A percentile compares a stretch with the other conserved stretches of the same genome.
phyloP scores from a whole-genome alignment of 1,284 basidiomycete species.

The Afroboletus lepidellus region DNA sequence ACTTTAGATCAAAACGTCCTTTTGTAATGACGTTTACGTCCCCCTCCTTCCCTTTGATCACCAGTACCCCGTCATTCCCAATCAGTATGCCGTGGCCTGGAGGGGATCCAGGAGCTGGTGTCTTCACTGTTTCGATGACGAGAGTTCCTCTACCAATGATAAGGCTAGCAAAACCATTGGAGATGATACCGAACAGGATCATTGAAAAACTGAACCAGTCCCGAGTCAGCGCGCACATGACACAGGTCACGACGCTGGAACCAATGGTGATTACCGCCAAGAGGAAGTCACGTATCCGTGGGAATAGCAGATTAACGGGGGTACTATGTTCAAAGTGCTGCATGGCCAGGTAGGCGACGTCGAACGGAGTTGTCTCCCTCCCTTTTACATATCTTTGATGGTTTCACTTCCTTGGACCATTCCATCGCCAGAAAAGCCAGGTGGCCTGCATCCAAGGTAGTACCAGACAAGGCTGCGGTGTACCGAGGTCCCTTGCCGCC shows the following conservation, averaged over 20 bases:
- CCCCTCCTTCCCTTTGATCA: slow-evolving; percentile 19
- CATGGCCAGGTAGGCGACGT: slow-evolving; percentile 25
- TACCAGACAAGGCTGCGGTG: slow-evolving; percentile 28
- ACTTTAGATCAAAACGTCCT: slow-evolving; percentile 4
- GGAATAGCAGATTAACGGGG: slow-evolving; percentile 11
- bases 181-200: slow-evolving; percentile 32
- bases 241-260: slow-evolving; percentile 20
- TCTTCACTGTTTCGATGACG: slow-evolving; percentile 16
- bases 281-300: slow-evolving; percentile 3
- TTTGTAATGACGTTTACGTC: slow-evolving; percentile 13
- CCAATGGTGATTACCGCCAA: slow-evolving; percentile 21
- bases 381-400: slow-evolving; percentile 9
- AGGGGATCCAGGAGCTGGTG: slow-evolving; percentile 15
- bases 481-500: slow-evolving; percentile 28
- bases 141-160: slow-evolving; percentile 25
- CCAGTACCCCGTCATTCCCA: slow-evolving; percentile 13
- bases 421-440: slow-evolving; percentile 25
- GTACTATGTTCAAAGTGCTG: slow-evolving; percentile 12
- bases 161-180: slow-evolving; percentile 26
- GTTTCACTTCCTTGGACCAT: slow-evolving; percentile 8
- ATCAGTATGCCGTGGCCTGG: slow-evolving; percentile 12
- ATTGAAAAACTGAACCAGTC: slow-evolving; percentile 32
- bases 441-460: slow-evolving; percentile 22
- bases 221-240: slow-evolving; percentile 20
- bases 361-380: slow-evolving; percentile 16